phyloP scores from a whole-genome alignment of 768 basidiomycete genomes.

The Gloeostereum incarnatum region DNA sequence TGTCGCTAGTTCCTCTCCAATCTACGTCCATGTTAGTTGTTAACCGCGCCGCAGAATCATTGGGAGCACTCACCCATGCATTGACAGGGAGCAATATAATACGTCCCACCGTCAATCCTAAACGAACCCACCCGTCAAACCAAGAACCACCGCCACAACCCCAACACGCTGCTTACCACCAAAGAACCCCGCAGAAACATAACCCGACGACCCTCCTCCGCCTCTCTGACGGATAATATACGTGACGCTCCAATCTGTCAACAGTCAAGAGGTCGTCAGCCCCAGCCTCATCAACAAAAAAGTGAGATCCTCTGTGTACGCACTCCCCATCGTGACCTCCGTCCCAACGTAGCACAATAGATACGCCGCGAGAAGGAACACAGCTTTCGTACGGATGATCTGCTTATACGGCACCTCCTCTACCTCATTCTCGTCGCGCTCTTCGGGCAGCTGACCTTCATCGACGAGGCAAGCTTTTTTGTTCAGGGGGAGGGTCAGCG shows the following conservation, averaged over 20 bases:
- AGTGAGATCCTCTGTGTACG: neutral
- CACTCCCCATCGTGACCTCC: conserved; percentile 42
- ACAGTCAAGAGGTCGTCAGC: neutral
- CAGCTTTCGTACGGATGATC: conserved; percentile 28
- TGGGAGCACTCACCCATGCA: conserved; percentile 9
- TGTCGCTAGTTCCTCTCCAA: conserved; percentile 26
- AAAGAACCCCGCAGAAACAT: conserved; percentile 41
- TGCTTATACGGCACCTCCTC: conserved; percentile 29
- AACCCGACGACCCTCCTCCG: conserved; percentile 37
- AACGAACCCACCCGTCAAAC: neutral
- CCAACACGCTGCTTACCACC: neutral
- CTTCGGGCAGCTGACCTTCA: conserved; percentile 17
- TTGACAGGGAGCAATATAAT: conserved; percentile 19
- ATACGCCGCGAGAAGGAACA: conserved; percentile 38
- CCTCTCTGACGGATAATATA: conserved; percentile 34
- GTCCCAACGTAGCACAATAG: conserved; percentile 38
- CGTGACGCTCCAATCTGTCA: conserved; percentile 50
- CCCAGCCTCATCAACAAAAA: neutral
- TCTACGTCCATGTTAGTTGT: conserved; percentile 9
- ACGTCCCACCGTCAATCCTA: conserved; percentile 18
- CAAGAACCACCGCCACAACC: neutral
- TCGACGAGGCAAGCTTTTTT: conserved; percentile 16
- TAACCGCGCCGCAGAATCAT: neutral
- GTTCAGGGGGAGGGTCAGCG: conserved; percentile 5
- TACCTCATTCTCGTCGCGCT: conserved; percentile 8